Evolutionary conservation across 805 yeast species (phyloP), one percentile per base, ranked within the genome.

Genomic region (Candida maltosa): DNA sequence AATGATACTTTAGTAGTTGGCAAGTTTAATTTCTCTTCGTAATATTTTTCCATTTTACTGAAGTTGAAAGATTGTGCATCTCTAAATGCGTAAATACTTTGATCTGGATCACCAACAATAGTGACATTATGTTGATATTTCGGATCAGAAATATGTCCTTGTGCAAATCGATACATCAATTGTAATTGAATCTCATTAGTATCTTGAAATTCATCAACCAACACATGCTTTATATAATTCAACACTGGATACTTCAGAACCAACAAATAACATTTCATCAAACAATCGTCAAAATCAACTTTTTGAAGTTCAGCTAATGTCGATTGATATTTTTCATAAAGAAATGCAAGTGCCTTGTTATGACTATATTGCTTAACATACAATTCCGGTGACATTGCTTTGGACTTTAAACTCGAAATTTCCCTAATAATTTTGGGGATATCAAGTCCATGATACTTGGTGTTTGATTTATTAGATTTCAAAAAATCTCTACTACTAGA

Each of bases 41-140:
- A 72, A 39, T 63, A 51, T 0, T 45, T 35, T 26, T 60, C 56
- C 85, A 87, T 77, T 10, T 63, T 62, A 26, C 60, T 60, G 47
- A 89, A 86, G 48, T 85, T 88, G 12, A 66, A 61, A 1, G 82
- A 68, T 23, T 78, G 78, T 0, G 97, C 97, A 48, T 82, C 79
- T 41, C 97, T 66, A 47, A 91, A 91, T 0, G 83, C 87, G 55
- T 93, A 91, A 16, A 91, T 91, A 51, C 95, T 82, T 58, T 91
- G 98, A 56, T 93, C 96, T 0, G 96, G 96, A 52, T 91, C 98
- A 1, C 98, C 98, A 2, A 91, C 97, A 1, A 88, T 80, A 0
- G 97, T 86, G 6, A 91, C 72, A 39, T 80, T 80, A 41, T 77
- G 54, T 24, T 65, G 68, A 14, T 51, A 27, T 5, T 29, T 19